These are phyloP conservation scores for Lasiodiplodia sp. DNA, from an alignment of 2,329 filamentous ascomycete genomes.

Conservation along the genomic window DNA sequence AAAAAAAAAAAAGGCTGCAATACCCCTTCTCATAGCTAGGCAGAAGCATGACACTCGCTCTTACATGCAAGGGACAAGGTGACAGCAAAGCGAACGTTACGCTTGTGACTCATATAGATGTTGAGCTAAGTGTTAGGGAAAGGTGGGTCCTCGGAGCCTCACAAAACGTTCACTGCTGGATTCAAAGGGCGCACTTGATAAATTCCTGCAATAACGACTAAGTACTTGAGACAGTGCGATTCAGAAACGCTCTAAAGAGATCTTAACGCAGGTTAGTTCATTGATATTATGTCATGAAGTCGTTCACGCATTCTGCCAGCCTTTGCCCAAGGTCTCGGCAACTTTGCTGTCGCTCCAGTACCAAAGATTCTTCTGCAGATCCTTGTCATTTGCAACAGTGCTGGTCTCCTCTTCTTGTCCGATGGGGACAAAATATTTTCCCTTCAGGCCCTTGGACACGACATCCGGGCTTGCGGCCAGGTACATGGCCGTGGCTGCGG, in stretches of 20 bases:
- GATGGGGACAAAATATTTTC: conserved; percentile 50
- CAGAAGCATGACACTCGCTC: background rate
- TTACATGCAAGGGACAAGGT: background rate
- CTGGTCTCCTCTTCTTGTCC: conserved; percentile 40
- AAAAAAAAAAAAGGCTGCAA: no score
- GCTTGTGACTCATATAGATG: background rate
- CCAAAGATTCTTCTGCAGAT: conserved; percentile 45
- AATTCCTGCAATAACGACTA: background rate
- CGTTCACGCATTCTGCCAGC: conserved; percentile 27
- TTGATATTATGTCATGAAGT: background rate
- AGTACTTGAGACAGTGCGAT: background rate
- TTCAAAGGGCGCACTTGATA: background rate
- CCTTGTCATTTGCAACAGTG: conserved; percentile 39
- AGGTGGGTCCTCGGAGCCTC: background rate
- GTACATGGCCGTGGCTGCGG: conserved; percentile 43
- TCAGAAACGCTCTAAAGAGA: background rate
- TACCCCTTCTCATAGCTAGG: background rate
- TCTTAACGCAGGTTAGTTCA: background rate
- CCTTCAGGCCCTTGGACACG: conserved; percentile 35
- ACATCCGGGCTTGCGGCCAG: conserved; percentile 40
- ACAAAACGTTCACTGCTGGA: background rate
- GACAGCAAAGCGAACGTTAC: background rate
- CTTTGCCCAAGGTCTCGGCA: conserved; percentile 28
- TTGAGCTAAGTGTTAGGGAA: background rate
- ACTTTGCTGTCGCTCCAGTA: conserved; percentile 39